Evolutionary conservation across 202 grass and related monocot genomes (phyloP), one percentile per base, ranked within the genome.

Genomic region (Elaeis oleifera): DNA sequence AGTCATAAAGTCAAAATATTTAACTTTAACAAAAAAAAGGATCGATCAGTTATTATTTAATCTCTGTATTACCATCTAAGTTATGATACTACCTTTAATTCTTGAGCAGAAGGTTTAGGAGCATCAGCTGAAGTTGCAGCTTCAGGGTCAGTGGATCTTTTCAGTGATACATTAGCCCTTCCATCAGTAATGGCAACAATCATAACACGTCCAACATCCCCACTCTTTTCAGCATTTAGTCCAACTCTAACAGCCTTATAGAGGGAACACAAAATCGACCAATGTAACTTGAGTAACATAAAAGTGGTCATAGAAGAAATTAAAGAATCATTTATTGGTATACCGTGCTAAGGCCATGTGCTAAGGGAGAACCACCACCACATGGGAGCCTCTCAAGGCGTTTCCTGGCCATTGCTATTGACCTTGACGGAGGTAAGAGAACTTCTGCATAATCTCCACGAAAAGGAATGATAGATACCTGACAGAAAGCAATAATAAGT

Each of bases 381-480:
- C 92, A 97, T 65, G 92, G 92, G 61, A 97, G 77, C 75, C 86
- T 91, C 78, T 97, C 92, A 54, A 97, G 88, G 60, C 92, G 87
- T 66, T 89, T 97, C 18, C 92, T 82, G 22, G 92, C 92, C 92
- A 97, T 91, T 77, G 92, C 84, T 76, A 97, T 97, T 64, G 92
- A 97, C 83, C 92, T 97, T 71, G 92, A 97, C 27, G 88, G 92
- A 17, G 92, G 92, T 67, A 97, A 78, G 48, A 97, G 68, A 73
- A 97, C 92, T 81, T 97, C 92, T 56, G 92, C 92, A 79, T 77
- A 97, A 83, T 97, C 92, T 84, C 92, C 92, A 74, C 92, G 84
- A 36, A 97, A 97, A 65, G 92, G 92, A 71, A 97, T 91, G 63
- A 97, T 97, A 65, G 92, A 72, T 62, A 97, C 88, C 92, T 97